Base-by-base conservation (phyloP, 257 asterid genomes). In the Thymus mandschuricus region DNA sequence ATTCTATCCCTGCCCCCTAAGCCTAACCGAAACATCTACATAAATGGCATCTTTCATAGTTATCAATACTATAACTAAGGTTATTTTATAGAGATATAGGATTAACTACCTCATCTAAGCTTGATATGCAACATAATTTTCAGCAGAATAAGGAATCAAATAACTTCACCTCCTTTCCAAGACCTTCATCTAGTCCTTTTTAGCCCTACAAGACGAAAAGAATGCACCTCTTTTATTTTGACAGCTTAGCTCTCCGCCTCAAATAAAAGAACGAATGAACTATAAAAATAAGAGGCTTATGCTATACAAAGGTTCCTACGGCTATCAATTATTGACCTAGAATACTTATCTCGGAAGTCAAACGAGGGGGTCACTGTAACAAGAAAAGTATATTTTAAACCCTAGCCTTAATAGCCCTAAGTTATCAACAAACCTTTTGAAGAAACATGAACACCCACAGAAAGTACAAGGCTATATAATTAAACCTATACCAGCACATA, bases 151-250 rank as follows among this genome's bases (percentile, higher is more conserved):
- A 58, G 59, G 62, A 83, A 81, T 52, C 44, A 73, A 62, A 66
- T 76, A 64, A 62, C 81, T 81, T 76, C 84, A 84, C 87, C 90
- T 84, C 81, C 75, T 68, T 80, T 78, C 76, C 68, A 73, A 31
- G 88, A 79, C 84, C 88, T 75, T 79, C 83, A 79, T 79, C 83
- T 87, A 86, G 89, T 84, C 94, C 84, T 45, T 76, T 83, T 78
- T 82, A 66, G 82, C 75, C 92, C 92, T 86, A 86, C 86, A 87
- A 82, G 85, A 86, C 45, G 69, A 81, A 82, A 82, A 79, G 76
- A 80, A 79, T 78, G 79, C 75, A 73, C 77, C 67, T 75, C 78
- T n/a, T 44, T 82, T 81, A 82, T 73, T 82, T 81, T 60, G 76
- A 72, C 72, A 76, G 68, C 70, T 74, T 35, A 50, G 80, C 68